Conservation (phyloP, 257 asterid species). For the Solanum chmielewskii region DNA sequence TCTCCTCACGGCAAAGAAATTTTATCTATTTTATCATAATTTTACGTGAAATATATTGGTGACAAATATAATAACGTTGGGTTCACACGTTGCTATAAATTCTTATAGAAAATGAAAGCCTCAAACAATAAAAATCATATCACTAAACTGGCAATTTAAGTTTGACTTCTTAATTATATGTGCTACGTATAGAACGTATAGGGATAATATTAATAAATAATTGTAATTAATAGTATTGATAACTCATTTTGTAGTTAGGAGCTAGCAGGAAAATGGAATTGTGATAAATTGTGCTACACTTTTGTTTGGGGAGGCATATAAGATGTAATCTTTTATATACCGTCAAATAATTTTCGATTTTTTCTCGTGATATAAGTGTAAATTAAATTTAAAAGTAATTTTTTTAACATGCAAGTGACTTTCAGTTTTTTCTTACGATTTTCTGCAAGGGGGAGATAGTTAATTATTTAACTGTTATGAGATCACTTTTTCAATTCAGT, state of each 20-base stretch:
- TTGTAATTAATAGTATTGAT: not conserved
- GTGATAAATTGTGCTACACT: not conserved
- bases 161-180: not conserved
- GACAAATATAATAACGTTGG: not conserved
- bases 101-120: not conserved
- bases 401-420: no score
- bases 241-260: not conserved
- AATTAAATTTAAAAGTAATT: no score
- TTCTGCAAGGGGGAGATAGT: no score
- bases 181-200: not conserved
- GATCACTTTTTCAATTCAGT: no score
- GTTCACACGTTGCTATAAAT: not conserved
- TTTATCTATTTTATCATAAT: no score
- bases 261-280: not conserved
- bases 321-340: not conserved
- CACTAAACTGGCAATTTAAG: no score
- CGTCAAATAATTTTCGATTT: no score
- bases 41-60: not conserved
- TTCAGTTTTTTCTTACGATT: no score
- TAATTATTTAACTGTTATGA: no score
- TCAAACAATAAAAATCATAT: no score
- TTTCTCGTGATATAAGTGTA: no score
- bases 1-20: no score
- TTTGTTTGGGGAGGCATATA: not conserved
- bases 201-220: not conserved